Base-by-base conservation (phyloP, 1,284 basidiomycete species). In the Calocybe gambosa region DNA sequence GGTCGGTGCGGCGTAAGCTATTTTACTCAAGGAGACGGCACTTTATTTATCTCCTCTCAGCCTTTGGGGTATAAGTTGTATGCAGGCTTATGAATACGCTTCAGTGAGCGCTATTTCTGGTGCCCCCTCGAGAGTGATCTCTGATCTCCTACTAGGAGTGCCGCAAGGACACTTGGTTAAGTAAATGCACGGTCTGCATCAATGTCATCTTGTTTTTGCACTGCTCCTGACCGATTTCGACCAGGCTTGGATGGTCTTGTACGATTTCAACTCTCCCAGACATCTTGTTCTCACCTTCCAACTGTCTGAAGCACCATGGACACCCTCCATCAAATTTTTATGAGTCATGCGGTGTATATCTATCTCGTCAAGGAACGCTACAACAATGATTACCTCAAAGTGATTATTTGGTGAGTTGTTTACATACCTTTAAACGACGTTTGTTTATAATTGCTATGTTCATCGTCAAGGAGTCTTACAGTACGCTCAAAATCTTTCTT, bases 41-140 rank as follows among this genome's bases (percentile, higher is more conserved):
- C 18, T 29, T 26, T 40, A 2, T n/a, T 38, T 10, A 19, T 23
- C 16, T 28, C n/a, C 7, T 20, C 12, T 18, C 18, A 50, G 49
- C 31, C 49, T 50, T 4, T 50, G 49, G 49, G 49, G 49, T 5
- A 50, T 50, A 23, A 50, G 44, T 25, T 50, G 49, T 36, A 50
- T 50, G 49, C 49, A 50, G 35, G 29, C 41, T 10, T 50, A 33
- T 15, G 49, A 50, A 19, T 50, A 46, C 31, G 46, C 39, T 23
- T 40, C 49, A 6, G 49, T 46, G 19, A 39, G 49, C 12, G 16
- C 1, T 12, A 23, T 15, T 10, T 21, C 2, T n/a, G n/a, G 35
- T 8, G 2, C 20, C n/a, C 42, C 18, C 1, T 7, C n/a, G 10
- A 10, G 21, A 20, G 10, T 39, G 16, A 33, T 20, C 13, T 16